Base-by-base conservation (phyloP, 345 rosid species). In the Arabidopsis arenosa region DNA sequence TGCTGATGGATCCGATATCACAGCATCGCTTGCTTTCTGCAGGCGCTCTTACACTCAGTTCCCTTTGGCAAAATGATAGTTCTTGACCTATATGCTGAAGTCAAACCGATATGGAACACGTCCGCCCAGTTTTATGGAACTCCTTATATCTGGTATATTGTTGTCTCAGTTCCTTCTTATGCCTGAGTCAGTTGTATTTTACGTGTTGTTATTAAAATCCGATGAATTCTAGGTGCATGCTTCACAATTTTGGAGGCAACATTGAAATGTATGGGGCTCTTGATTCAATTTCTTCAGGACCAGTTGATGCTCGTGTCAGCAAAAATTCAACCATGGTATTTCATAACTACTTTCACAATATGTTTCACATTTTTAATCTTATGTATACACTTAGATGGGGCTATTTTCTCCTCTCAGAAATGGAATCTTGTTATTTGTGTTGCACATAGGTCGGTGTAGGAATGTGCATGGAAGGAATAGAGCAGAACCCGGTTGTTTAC, bases 381-480 rank as follows among this genome's bases (percentile, higher is more conserved):
- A 53, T 36, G 30, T 56, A 11, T 36, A 32, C 60, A 54, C 26
- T 48, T 66, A 49, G 40, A 18, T 30, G 12, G 52, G 43, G 9
- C 54, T 26, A 11, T 39, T 15, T 17, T 54, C 18, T 51, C 13
- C 63, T 11, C 35, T 63, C 52, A 47, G 65, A 45, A 57, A 51
- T 23, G n/a, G 5, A 23, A 59, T 66, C 59, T 57, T 41, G 32
- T 61, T 17, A 7, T 72, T 35, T 65, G 37, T 67, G 65, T 41
- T 68, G 54, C 43, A 36, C 33, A 73, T 73, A 91, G 98, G 93
- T 93, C 18, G 98, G 98, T 63, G 94, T 94, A 77, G 98, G 98
- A 70, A 83, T 86, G 90, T 94, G 98, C 86, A 89, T 89, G 97
- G 98, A 94, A 76, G 97, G 98, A 62, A 92, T 92, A 78, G 98